These are phyloP conservation scores for Ambrosiella beaveri DNA, from an alignment of 2,329 filamentous ascomycete species.

Conservation along the genomic window DNA sequence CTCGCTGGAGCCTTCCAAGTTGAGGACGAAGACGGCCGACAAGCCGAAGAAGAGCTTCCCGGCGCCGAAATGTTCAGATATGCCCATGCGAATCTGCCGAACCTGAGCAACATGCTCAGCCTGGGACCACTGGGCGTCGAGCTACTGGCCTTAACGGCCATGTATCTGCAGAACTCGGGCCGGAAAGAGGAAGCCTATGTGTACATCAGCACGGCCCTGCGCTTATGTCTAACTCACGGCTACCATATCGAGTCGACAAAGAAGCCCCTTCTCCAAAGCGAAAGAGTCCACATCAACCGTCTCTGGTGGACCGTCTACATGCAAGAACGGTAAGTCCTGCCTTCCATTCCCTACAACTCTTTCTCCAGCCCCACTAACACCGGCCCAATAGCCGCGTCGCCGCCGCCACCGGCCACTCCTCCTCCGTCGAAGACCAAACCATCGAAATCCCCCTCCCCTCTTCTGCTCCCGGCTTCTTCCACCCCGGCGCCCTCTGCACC, in stretches of 20 bases:
- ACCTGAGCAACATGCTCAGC: constrained; percentile 16
- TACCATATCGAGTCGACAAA: constrained; percentile 16
- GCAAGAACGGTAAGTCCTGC: constrained; percentile 17
- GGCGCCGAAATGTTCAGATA: constrained; percentile 12
- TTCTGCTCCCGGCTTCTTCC: constrained; percentile 18
- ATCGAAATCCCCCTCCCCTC: constrained; percentile 12
- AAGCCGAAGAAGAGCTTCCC: constrained; percentile 10
- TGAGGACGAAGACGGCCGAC: constrained; percentile 8
- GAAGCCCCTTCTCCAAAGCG: constrained; percentile 12
- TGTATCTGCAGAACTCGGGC: constrained; percentile 13
- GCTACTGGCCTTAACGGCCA: constrained; percentile 16
- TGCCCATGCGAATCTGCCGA: constrained; percentile 18
- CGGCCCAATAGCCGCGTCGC: constrained; percentile 6
- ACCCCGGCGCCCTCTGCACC: constrained; percentile 17
- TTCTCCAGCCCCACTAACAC: background rate
- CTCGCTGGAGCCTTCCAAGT: constrained; percentile 9
- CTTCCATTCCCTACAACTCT: background rate
- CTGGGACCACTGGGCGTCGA: constrained; percentile 18
- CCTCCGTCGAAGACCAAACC: constrained; percentile 10
- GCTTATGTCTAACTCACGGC: constrained; percentile 17
- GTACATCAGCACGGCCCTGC: constrained; percentile 18
- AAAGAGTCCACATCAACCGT: constrained; percentile 16
- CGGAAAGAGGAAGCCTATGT: constrained; percentile 14
- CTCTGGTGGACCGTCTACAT: constrained; percentile 20
- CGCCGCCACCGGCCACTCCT: constrained; percentile 12